These are phyloP conservation scores for Jasminum sambac DNA, from an alignment of 257 asterid genomes.

Conservation along the genomic window DNA sequence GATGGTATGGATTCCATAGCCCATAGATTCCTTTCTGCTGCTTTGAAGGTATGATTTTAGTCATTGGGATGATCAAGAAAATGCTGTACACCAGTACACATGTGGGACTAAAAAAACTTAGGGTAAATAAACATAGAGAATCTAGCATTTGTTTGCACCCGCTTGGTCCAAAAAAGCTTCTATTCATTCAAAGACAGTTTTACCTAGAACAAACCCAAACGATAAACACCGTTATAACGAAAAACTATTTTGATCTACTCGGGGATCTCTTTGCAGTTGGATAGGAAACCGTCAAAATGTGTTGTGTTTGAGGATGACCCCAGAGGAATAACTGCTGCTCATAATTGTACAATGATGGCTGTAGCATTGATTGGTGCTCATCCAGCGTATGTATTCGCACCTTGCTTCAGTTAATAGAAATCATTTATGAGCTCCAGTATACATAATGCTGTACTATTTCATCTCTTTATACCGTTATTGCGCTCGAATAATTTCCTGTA, in stretches of 20 bases:
- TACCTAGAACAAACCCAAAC: neutral
- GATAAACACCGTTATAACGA: neutral
- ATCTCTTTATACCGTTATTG: too few species aligned
- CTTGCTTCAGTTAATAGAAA: neutral
- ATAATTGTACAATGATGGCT: conserved; percentile 99
- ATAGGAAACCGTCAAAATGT: conserved; percentile 92
- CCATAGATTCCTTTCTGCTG: conserved; percentile 95
- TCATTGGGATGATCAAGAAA: neutral
- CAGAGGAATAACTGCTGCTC: conserved; percentile 92
- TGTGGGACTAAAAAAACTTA: neutral
- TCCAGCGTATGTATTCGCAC: conserved; percentile 71
- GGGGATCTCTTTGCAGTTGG: conserved; percentile 55
- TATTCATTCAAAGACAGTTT: neutral
- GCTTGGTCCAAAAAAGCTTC: neutral
- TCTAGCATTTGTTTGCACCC: conserved; percentile 2
- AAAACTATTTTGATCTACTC: conserved; percentile 5
- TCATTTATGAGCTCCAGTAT: neutral
- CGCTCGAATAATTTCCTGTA: neutral
- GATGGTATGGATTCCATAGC: conserved; percentile 97
- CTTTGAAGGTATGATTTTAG: conserved; percentile 65
- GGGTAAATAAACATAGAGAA: neutral
- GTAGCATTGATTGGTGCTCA: conserved; percentile 90
- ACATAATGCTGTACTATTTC: neutral
- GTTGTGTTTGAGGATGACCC: conserved; percentile 96
- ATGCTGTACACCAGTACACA: neutral